Evolutionary conservation across 495 filamentous ascomycete genomes (phyloP), one percentile per base, ranked within the genome.

Genomic region (Thermothielavioides terrestris): DNA sequence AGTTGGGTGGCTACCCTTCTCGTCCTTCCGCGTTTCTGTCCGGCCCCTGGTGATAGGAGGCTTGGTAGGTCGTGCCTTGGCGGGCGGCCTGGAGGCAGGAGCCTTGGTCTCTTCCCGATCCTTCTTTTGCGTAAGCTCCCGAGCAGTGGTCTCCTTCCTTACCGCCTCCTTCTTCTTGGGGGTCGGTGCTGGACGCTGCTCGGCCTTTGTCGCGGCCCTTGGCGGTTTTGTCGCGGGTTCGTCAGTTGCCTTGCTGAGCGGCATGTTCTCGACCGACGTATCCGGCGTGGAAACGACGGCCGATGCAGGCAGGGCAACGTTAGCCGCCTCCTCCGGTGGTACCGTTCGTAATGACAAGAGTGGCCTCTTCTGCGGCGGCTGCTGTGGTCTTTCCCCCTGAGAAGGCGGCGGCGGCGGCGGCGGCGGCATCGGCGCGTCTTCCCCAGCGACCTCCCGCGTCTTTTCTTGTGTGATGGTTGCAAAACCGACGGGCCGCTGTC

Each of bases 391-490:
- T 4, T 46, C 57, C 17, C 38, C 9, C 6, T 20, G 38, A 7
- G 37, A 38, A 30, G 69, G 64, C 14, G 61, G 41, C 0, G 35
- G 20, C 14, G 30, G 30, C 12, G 37, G 38, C 30, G 68, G 63
- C n/a, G 59, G 36, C 0, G 66, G 46, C 7, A 34, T 5, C 2
- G 46, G 23, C 3, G 22, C 25, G 21, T 56, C 56, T 20, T 59
- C 59, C 7, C 41, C 56, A 5, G 22, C 58, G 15, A 69, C 49
- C 6, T 73, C 70, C 40, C 56, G 62, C 0, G 68, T 68, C 12
- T 72, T 71, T 36, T 76, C 74, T 39, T 77, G 73, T 5, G 66
- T 31, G 26, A 74, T 71, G 3, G 71, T 64, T 0, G 62, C 63
- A 37, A 73, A 72, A 11, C 68, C 64, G 3, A 51, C 62, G 1